These are phyloP conservation scores for Barbarea vulgaris DNA, from an alignment of 345 rosid species.

Conservation along the genomic window DNA sequence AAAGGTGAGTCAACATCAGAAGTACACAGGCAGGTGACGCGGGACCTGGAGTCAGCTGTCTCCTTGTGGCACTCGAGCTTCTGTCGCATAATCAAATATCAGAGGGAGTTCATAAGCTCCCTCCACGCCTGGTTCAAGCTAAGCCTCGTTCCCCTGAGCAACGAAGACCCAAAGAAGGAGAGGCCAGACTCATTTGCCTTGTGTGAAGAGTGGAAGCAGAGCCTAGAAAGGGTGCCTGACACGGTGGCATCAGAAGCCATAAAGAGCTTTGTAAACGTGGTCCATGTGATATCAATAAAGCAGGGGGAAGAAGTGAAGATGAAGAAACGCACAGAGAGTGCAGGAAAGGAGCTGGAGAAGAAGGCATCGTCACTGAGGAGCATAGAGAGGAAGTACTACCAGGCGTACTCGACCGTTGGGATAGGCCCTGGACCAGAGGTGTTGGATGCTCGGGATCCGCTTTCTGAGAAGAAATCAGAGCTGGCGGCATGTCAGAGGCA, in stretches of 20 bases:
- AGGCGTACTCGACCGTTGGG: constrained; percentile 86
- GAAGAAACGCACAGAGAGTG: constrained; percentile 69
- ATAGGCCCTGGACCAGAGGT: constrained; percentile 63
- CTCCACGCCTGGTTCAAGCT: constrained; percentile 95
- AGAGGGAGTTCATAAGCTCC: constrained; percentile 69
- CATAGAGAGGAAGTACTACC: constrained; percentile 89
- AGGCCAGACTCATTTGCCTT: constrained; percentile 58
- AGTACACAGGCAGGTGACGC: constrained; percentile 82
- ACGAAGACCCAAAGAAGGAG: constrained; percentile 48
- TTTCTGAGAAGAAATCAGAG: constrained; percentile 76
- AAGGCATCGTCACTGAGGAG: constrained; percentile 79
- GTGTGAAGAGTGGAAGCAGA: constrained; percentile 89
- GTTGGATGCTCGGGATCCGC: constrained; percentile 83
- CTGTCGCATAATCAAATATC: constrained; percentile 74
- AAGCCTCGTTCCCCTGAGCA: constrained; percentile 66
- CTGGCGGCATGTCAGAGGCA: constrained; percentile 79
- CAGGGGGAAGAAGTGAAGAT: constrained; percentile 84
- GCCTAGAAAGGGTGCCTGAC: constrained; percentile 87
- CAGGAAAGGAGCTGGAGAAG: constrained; percentile 85
- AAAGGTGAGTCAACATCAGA: constrained; percentile 82
- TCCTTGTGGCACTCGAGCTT: constrained; percentile 88
- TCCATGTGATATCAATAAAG: constrained; percentile 68
- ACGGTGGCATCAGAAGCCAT: constrained; percentile 95
- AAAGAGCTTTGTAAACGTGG: constrained; percentile 82
- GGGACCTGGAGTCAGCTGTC: constrained; percentile 84